Evolutionary conservation across 257 asterid species (phyloP), one percentile per base, ranked within the genome.

Genomic region (Asclepias syriaca): DNA sequence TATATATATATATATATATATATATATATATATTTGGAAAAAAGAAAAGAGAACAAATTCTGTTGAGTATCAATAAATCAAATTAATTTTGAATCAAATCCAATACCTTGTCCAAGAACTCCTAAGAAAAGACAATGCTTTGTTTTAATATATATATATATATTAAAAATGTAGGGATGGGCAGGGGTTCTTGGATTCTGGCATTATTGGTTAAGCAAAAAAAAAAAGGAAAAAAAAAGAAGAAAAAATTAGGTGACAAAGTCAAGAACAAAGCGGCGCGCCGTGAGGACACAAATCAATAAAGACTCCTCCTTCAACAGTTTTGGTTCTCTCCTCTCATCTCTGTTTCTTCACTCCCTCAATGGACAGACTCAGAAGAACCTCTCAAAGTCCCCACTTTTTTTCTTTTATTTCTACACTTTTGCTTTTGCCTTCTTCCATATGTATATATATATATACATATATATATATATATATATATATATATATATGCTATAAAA

Each of bases 341-440:
- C 63, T 69, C 40, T n/a, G 21, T 68, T 49, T 4, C 24, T 70
- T n/a, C 69, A 74, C 72, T 64, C 40, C 7, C 46, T 40, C 46
- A 43, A 16, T 55, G 48, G 53, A 7, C 16, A 49, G 19, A 19
- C 70, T 69, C 51, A 43, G 51, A 46, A 43, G 61, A 46, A 12
- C 21, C 46, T 14, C 18, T 14, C 18, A 0, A 43, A 21, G 65
- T 19, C 39, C 77, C 37, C 49, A 49, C 67, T 46, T 11, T 43
- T 14, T 11, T 16, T 51, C 12, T 29, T 72, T 11, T 18, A 32
- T 39, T 72, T n/a, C 19, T 39, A 59, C 78, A 84, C 81, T 78
- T 77, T 85, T 79, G 76, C 80, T 86, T 78, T 87, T 87, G 75
- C 75, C 78, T 70, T 78, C 78, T 79, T 8, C 10, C 46, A 8